Conservation (phyloP, 176 grass and related monocot species). For the Bolboschoenus planiculmis region DNA sequence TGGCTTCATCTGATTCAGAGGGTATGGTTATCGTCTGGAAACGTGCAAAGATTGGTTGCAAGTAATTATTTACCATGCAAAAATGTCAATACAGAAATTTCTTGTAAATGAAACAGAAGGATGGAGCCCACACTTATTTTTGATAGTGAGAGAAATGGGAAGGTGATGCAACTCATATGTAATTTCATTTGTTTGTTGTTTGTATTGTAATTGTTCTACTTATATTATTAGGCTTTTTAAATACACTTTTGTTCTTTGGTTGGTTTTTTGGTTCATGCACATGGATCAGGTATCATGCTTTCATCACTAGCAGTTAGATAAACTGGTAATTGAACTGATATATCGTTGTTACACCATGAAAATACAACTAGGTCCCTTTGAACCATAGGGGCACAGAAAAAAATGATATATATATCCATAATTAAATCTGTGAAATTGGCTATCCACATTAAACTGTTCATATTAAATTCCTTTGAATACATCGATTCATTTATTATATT, state of each 20-base stretch:
- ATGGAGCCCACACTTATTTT: background rate
- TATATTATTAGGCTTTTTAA: background rate
- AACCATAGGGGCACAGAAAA: no score
- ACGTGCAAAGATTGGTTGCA: slow-evolving; percentile 47
- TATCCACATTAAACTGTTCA: no score
- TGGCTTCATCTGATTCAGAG: slow-evolving; percentile 87
- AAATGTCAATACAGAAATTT: background rate
- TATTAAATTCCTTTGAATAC: no score
- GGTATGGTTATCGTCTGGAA: slow-evolving; percentile 99
- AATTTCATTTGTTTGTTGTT: slow-evolving; percentile 19
- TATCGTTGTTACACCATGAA: no score
- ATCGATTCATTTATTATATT: no score
- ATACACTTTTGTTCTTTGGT: slow-evolving; percentile 2
- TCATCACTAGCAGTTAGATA: background rate
- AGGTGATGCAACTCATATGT: background rate
- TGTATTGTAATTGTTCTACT: background rate
- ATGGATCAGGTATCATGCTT: background rate
- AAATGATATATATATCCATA: no score
- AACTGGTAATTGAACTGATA: background rate
- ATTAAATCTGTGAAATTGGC: no score
- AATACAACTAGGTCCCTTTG: no score
- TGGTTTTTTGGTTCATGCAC: background rate
- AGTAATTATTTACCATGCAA: background rate
- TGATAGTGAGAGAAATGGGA: background rate
- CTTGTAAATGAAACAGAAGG: slow-evolving; percentile 1